phyloP scores from a whole-genome alignment of 768 basidiomycete species.

The Pisolithus tinctorius region DNA sequence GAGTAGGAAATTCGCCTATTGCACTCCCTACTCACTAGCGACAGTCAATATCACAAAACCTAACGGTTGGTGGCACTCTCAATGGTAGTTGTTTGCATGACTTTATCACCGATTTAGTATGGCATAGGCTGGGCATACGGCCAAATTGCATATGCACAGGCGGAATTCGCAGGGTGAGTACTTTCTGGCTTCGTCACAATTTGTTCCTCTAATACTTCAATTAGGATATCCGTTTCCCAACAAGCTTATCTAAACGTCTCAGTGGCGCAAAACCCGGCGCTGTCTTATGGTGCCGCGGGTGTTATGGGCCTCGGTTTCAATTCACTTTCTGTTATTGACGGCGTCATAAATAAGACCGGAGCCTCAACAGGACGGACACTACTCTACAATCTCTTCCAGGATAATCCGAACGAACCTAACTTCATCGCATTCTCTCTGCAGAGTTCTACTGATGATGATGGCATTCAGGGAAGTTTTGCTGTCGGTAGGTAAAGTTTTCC shows the following conservation, averaged over 20 bases:
- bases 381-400: conserved; percentile 68
- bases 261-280: conserved; percentile 61
- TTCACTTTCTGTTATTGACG: conserved; percentile 67
- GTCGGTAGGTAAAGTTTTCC: conserved; percentile 43
- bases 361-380: conserved; percentile 59
- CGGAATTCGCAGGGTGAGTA: conserved; percentile 62
- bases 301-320: conserved; percentile 76
- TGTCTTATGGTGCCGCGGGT: conserved; percentile 64
- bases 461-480: conserved; percentile 62
- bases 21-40: conserved; percentile 4
- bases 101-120: conserved; percentile 41
- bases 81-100: not conserved
- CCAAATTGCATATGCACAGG: conserved; percentile 50
- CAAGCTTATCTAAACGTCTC: conserved; percentile 71
- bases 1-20: conserved; percentile 8
- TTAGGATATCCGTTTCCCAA: conserved; percentile 52
- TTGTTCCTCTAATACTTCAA: conserved; percentile 5
- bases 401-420: conserved; percentile 66
- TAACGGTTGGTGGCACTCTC: conserved; percentile 41
- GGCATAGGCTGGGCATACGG: conserved; percentile 77
- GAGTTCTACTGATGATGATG: conserved; percentile 46
- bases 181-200: not conserved
- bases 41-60: conserved; percentile 46
- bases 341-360: conserved; percentile 48
- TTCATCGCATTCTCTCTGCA: conserved; percentile 75